A percentile compares a stretch with the other conserved stretches of the same genome.
These are phyloP conservation scores for Thermochaetoides thermophila DNA, from an alignment of 495 filamentous ascomycete genomes.

Conservation along the genomic window DNA sequence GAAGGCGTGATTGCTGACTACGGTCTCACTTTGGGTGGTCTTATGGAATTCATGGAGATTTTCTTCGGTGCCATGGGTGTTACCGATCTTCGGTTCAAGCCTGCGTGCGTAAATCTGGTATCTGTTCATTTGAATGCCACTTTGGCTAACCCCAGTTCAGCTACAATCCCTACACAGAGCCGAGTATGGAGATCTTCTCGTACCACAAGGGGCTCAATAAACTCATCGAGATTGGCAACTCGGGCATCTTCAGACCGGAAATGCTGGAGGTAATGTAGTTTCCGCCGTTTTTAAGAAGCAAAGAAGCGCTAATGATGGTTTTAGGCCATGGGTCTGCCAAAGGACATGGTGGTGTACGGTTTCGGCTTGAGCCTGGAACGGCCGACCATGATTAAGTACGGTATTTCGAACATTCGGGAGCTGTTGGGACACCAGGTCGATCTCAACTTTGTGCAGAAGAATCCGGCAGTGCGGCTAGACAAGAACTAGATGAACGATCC, in stretches of 20 bases:
- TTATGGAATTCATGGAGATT: constrained; percentile 92
- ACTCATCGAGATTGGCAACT: constrained; percentile 95
- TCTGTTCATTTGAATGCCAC: no score
- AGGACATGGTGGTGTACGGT: constrained; percentile 76
- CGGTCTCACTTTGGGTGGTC: constrained; percentile 71
- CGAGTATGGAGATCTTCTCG: constrained; percentile 56
- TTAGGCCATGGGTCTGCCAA: constrained; percentile 62
- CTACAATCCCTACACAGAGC: constrained; percentile 98
- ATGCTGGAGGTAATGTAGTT: constrained; percentile 71
- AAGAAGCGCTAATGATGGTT: no score
- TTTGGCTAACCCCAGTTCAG: no score
- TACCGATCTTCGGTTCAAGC: constrained; percentile 72
- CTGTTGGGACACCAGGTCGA: constrained; percentile 76
- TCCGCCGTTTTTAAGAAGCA: no score
- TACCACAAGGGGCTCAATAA: constrained; percentile 81
- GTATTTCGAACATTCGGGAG: constrained; percentile 72
- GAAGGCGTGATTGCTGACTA: constrained; percentile 98
- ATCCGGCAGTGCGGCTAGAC: constrained; percentile 70
- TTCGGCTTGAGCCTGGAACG: constrained; percentile 84
- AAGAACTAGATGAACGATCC: constrained; percentile 41
- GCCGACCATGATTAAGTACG: constrained; percentile 96
- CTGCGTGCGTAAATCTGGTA: constrained; percentile 12
- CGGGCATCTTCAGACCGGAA: constrained; percentile 94
- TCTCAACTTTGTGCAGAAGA: constrained; percentile 64
- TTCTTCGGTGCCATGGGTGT: constrained; percentile 97